A percentile compares a stretch with the other conserved stretches of the same genome.
Conservation (phyloP, 2,329 filamentous ascomycete species). For the Verticillium dahliae region DNA sequence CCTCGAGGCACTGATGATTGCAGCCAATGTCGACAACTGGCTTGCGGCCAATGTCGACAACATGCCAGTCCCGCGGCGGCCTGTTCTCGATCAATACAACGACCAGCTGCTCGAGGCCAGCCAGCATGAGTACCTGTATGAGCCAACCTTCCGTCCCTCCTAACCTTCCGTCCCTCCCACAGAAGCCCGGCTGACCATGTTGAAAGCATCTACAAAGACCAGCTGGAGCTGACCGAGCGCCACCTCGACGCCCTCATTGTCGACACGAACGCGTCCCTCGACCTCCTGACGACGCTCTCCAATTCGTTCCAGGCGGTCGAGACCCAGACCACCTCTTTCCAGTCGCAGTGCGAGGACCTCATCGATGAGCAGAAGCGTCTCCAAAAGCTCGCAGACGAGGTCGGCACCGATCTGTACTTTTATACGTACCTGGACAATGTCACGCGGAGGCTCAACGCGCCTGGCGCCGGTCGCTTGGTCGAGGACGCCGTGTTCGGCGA, state of each 20-base stretch:
- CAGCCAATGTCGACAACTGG: not conserved
- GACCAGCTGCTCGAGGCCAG: slow-evolving; percentile 71
- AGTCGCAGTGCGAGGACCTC: slow-evolving; percentile 83
- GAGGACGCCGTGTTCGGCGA: slow-evolving; percentile 80
- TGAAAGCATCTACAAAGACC: slow-evolving; percentile 67
- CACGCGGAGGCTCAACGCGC: slow-evolving; percentile 83
- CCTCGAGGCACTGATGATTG: slow-evolving; percentile 45
- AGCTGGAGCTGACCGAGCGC: slow-evolving; percentile 71
- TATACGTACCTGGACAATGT: slow-evolving; percentile 91
- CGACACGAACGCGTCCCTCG: slow-evolving; percentile 70
- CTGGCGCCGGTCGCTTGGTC: slow-evolving; percentile 79
- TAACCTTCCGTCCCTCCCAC: not conserved
- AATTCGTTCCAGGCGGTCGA: slow-evolving; percentile 85
- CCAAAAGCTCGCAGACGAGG: slow-evolving; percentile 71
- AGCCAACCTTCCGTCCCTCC: slow-evolving; percentile 17
- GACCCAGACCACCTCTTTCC: slow-evolving; percentile 85
- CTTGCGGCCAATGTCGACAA: slow-evolving; percentile 11
- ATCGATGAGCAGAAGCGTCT: slow-evolving; percentile 75
- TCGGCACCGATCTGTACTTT: slow-evolving; percentile 86
- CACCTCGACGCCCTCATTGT: slow-evolving; percentile 75
- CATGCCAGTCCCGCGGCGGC: slow-evolving; percentile 1
- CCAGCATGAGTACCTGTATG: slow-evolving; percentile 75
- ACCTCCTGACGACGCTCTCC: slow-evolving; percentile 71
- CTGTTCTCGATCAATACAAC: slow-evolving; percentile 51
- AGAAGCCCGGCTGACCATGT: not conserved